Conservation (phyloP, 1,284 basidiomycete genomes). For the Amylostereum areolatum region DNA sequence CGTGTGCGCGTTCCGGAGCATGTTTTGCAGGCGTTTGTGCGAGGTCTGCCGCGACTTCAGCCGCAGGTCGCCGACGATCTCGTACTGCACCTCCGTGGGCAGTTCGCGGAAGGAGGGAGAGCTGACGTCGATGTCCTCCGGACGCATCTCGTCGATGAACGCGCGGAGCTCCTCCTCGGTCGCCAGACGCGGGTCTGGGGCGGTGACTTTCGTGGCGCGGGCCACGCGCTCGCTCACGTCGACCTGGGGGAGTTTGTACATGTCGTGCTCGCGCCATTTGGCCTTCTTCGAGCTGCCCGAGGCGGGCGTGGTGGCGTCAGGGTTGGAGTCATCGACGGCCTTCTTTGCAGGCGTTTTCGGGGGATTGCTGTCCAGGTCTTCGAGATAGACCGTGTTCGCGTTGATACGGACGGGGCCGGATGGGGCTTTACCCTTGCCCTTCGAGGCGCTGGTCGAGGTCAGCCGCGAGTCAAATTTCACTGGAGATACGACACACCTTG, state of each 20-base stretch:
- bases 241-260: constrained; percentile 77
- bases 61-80: constrained; percentile 94
- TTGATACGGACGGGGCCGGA: constrained; percentile 43
- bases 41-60: constrained; percentile 93
- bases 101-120: constrained; percentile 89
- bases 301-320: constrained; percentile 25
- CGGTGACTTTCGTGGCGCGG: constrained; percentile 48
- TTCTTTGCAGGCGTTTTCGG: constrained; percentile 45
- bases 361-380: constrained; percentile 68
- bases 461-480: neutral
- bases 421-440: constrained; percentile 40
- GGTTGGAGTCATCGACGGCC: neutral
- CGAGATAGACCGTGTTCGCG: constrained; percentile 77
- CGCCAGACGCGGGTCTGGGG: constrained; percentile 84
- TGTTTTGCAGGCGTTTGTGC: constrained; percentile 85
- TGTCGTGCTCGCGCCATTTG: constrained; percentile 73
- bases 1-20: constrained; percentile 78
- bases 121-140: constrained; percentile 86
- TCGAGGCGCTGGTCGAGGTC: constrained; percentile 12
- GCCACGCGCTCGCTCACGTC: constrained; percentile 55
- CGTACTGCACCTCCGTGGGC: constrained; percentile 95
- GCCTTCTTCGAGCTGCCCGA: constrained; percentile 49
- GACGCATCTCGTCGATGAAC: constrained; percentile 91
- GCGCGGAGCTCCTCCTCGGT: constrained; percentile 87
- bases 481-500: constrained; percentile 25